Conservation (phyloP, 2,329 filamentous ascomycete genomes). For the Coniochaeta sp. region DNA sequence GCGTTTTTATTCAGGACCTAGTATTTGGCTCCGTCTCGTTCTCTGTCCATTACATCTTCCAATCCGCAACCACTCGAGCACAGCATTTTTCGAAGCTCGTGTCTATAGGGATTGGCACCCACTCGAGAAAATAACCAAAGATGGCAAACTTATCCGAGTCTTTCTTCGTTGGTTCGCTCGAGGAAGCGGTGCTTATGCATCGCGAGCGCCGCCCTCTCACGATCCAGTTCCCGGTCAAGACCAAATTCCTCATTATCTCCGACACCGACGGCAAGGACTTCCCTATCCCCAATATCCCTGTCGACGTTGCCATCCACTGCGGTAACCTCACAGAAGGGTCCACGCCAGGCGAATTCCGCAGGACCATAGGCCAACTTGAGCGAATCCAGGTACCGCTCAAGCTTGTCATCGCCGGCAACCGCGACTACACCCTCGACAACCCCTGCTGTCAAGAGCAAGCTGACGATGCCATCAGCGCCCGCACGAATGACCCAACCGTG, state of each 20-base stretch:
- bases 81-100: no score
- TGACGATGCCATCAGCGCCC: slow-evolving; percentile 1
- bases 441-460: slow-evolving; percentile 22
- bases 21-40: no score
- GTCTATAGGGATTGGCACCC: no score
- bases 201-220: no score
- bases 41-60: no score
- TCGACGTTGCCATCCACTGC: slow-evolving; percentile 45
- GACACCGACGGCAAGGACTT: slow-evolving; percentile 31
- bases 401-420: slow-evolving; percentile 48
- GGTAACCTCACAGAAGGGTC: slow-evolving; percentile 42
- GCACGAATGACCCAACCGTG: slow-evolving; percentile 8
- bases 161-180: no score
- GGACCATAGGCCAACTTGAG: slow-evolving; percentile 33
- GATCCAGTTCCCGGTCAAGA: slow-evolving; percentile 20
- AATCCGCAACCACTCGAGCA: no score
- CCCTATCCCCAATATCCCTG: slow-evolving; percentile 13
- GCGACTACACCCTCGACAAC: slow-evolving; percentile 37
- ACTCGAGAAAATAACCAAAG: no score
- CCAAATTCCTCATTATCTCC: slow-evolving; percentile 34
- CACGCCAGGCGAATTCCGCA: slow-evolving; percentile 29
- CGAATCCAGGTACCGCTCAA: slow-evolving; percentile 41
- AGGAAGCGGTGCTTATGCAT: no score
- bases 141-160: no score
- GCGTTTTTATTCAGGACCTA: no score